Conservation (phyloP, 139 green algal genomes). For the Coelastrella sp. region DNA sequence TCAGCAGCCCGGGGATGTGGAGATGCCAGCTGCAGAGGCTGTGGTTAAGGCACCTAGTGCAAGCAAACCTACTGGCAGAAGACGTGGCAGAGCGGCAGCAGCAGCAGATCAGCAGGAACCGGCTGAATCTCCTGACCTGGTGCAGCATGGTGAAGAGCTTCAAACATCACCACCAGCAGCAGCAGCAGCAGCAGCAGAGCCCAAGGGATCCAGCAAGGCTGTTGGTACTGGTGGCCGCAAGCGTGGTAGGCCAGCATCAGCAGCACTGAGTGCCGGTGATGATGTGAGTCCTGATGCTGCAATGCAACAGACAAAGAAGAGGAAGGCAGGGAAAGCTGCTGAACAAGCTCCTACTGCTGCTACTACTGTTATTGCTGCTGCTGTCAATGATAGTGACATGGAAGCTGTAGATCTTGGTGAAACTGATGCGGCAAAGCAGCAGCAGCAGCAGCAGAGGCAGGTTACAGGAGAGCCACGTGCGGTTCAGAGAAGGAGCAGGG, state of each 20-base stretch:
- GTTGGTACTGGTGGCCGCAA: background rate
- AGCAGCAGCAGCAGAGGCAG: background rate
- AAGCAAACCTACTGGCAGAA: background rate
- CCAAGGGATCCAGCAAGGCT: too few relatives aligned
- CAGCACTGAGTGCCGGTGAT: background rate
- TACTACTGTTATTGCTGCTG: background rate
- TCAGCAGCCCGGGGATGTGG: too few relatives aligned
- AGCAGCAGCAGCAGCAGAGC: background rate
- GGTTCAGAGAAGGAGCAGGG: background rate
- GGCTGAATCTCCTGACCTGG: background rate
- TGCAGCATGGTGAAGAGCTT: too few relatives aligned
- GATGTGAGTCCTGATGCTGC: background rate
- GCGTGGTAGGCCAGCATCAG: slow-evolving; percentile 7
- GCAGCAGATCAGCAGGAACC: background rate
- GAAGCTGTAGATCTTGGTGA: background rate
- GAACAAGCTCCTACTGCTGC: background rate
- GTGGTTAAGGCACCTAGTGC: too few relatives aligned
- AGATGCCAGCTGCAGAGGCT: background rate
- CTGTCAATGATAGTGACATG: background rate
- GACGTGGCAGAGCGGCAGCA: background rate
- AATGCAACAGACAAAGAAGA: background rate
- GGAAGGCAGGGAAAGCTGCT: background rate
- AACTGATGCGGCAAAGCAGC: too few relatives aligned
- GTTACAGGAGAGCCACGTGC: background rate
- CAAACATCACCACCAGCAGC: background rate